These are phyloP conservation scores for Candida sojae DNA, from an alignment of 1,139 yeast genomes.

Conservation along the genomic window DNA sequence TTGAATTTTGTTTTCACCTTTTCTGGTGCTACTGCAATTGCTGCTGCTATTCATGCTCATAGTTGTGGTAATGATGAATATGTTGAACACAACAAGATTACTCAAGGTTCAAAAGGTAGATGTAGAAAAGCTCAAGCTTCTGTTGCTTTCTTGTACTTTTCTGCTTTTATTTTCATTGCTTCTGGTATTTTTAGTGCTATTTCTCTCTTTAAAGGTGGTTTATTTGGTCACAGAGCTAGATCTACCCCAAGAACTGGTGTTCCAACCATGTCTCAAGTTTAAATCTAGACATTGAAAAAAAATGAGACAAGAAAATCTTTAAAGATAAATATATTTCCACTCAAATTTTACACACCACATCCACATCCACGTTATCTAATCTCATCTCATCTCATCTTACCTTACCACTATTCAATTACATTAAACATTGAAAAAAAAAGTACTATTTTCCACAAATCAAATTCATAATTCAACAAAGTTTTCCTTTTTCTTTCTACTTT, in stretches of 20 bases:
- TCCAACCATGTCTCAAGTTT: conserved; percentile 87
- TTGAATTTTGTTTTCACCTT: conserved; percentile 89
- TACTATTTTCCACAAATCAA: neutral
- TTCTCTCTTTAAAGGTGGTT: conserved; percentile 67
- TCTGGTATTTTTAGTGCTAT: conserved; percentile 64
- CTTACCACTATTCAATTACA: neutral
- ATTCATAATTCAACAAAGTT: neutral
- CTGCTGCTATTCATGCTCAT: conserved; percentile 84
- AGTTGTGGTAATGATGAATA: conserved; percentile 74
- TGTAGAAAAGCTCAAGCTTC: conserved; percentile 96
- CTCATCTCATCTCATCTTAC: too few species aligned
- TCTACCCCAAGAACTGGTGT: conserved; percentile 73
- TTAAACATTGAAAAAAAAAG: neutral
- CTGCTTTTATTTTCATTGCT: conserved; percentile 74
- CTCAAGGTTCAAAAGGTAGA: conserved; percentile 77
- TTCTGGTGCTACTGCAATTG: conserved; percentile 92
- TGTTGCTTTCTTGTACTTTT: conserved; percentile 86
- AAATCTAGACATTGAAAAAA: too few species aligned
- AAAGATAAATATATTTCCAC: too few species aligned
- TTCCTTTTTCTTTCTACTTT: neutral
- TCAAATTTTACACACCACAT: too few species aligned
- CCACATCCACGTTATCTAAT: too few species aligned
- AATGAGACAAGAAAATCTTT: too few species aligned
- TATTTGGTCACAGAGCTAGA: conserved; percentile 58
- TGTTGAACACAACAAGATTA: conserved; percentile 62